phyloP scores from a whole-genome alignment of 1,284 basidiomycete genomes.

The Ganoderma sinense region DNA sequence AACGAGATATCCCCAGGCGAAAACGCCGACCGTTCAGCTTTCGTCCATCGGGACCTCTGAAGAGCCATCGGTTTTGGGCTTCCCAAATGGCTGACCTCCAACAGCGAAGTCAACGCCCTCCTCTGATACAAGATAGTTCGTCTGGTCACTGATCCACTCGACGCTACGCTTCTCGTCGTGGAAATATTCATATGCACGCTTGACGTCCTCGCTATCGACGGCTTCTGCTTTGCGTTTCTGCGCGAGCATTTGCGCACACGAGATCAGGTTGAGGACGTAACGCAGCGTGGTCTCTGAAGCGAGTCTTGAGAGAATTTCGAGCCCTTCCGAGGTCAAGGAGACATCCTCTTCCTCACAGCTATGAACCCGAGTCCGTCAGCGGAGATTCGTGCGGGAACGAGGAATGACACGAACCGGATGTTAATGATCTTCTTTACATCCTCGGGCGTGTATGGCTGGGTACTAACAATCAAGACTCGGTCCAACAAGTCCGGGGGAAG shows the following conservation, averaged over 20 bases:
- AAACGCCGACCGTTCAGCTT: conserved; percentile 31
- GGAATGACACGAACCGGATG: conserved; percentile 73
- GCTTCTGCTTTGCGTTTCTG: conserved; percentile 79
- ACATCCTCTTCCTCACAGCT: conserved; percentile 98
- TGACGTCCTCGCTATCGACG: conserved; percentile 87
- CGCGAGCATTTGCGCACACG: conserved; percentile 87
- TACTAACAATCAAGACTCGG: conserved; percentile 95
- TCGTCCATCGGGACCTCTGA: conserved; percentile 42
- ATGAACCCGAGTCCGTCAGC: conserved; percentile 10
- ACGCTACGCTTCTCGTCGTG: conserved; percentile 96
- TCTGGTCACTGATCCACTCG: conserved; percentile 92
- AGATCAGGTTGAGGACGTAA: conserved; percentile 93
- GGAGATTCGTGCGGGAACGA: background rate
- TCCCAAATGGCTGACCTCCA: conserved; percentile 35
- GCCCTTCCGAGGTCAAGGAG: conserved; percentile 78
- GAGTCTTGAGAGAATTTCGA: conserved; percentile 85
- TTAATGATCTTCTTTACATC: conserved; percentile 93
- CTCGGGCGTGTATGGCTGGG: conserved; percentile 85
- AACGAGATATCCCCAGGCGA: background rate
- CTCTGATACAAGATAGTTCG: conserved; percentile 76
- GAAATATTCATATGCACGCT: conserved; percentile 89
- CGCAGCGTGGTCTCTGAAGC: conserved; percentile 87
- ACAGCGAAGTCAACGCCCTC: conserved; percentile 50
- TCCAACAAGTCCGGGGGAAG: conserved; percentile 95
- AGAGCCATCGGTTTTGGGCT: background rate